phyloP scores from a whole-genome alignment of 2,329 filamentous ascomycete genomes.

The Botrytis fragariae region DNA sequence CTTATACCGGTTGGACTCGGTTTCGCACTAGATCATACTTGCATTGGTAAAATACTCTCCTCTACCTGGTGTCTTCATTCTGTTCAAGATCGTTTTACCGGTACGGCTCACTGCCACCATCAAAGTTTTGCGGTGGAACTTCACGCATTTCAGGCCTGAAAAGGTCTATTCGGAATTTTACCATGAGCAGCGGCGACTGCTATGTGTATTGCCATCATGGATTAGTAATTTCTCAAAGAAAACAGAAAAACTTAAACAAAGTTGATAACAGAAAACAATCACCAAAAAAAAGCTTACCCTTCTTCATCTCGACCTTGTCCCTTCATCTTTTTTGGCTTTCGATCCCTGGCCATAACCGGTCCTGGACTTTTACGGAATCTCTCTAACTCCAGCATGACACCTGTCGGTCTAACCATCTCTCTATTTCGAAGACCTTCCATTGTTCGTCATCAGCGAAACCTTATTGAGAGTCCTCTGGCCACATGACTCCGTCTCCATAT shows the following conservation, averaged over 20 bases:
- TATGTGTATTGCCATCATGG: background rate
- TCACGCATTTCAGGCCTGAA: background rate
- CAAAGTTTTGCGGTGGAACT: background rate
- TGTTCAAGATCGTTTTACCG: background rate
- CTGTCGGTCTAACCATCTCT: background rate
- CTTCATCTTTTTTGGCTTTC: background rate
- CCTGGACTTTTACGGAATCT: background rate
- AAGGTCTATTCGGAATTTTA: background rate
- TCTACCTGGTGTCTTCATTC: background rate
- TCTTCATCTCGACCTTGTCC: background rate
- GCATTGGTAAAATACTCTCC: too few species aligned
- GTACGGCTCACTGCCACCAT: background rate
- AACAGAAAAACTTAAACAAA: background rate
- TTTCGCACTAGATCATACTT: background rate
- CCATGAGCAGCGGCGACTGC: background rate
- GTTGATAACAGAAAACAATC: background rate
- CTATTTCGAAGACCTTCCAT: background rate
- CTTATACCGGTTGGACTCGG: background rate
- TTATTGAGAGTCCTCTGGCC: background rate
- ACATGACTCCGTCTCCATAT: background rate
- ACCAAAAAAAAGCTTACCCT: background rate
- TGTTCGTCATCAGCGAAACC: background rate
- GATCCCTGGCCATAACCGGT: background rate
- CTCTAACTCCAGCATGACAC: background rate
- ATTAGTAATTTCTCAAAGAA: background rate